These are phyloP conservation scores for Didymella keratinophila DNA, from an alignment of 2,329 filamentous ascomycete species.

Conservation along the genomic window DNA sequence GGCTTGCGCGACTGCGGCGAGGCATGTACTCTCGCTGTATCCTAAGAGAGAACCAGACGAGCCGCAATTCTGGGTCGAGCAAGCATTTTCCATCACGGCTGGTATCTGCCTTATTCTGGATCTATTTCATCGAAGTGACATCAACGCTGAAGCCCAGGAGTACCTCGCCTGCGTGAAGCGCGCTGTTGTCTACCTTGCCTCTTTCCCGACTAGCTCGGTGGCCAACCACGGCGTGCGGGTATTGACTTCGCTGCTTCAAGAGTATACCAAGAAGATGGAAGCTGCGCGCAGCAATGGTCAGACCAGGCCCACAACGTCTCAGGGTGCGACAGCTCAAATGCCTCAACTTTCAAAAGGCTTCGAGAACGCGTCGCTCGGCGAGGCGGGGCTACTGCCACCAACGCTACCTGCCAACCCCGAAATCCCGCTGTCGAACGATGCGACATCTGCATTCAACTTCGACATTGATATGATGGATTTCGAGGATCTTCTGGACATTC, in stretches of 20 bases:
- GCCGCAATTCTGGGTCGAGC: slow-evolving; percentile 55
- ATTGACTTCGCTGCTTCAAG: slow-evolving; percentile 46
- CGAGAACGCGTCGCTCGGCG: slow-evolving; percentile 17
- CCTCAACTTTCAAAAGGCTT: slow-evolving; percentile 16
- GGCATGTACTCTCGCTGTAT: slow-evolving; percentile 53
- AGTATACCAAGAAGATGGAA: slow-evolving; percentile 36
- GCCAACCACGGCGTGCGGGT: slow-evolving; percentile 51
- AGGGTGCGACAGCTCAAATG: slow-evolving; percentile 14
- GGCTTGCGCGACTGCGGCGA: slow-evolving; percentile 53
- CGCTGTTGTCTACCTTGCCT: slow-evolving; percentile 43
- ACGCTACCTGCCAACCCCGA: slow-evolving; percentile 10
- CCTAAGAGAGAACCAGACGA: slow-evolving; percentile 47
- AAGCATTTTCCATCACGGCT: slow-evolving; percentile 44
- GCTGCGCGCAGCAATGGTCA: slow-evolving; percentile 14
- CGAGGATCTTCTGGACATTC: slow-evolving; percentile 36
- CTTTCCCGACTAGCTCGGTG: slow-evolving; percentile 50
- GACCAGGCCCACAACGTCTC: slow-evolving; percentile 1
- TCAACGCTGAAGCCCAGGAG: slow-evolving; percentile 35
- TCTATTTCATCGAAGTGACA: slow-evolving; percentile 36
- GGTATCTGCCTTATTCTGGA: slow-evolving; percentile 42
- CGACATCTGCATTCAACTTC: slow-evolving; percentile 27
- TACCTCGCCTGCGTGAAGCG: slow-evolving; percentile 42
- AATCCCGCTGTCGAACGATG: slow-evolving; percentile 22
- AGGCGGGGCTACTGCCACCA: slow-evolving; percentile 10
- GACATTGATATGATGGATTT: slow-evolving; percentile 40